phyloP scores from a whole-genome alignment of 176 grass and related monocot species.

The Bothriochloa decipiens region DNA sequence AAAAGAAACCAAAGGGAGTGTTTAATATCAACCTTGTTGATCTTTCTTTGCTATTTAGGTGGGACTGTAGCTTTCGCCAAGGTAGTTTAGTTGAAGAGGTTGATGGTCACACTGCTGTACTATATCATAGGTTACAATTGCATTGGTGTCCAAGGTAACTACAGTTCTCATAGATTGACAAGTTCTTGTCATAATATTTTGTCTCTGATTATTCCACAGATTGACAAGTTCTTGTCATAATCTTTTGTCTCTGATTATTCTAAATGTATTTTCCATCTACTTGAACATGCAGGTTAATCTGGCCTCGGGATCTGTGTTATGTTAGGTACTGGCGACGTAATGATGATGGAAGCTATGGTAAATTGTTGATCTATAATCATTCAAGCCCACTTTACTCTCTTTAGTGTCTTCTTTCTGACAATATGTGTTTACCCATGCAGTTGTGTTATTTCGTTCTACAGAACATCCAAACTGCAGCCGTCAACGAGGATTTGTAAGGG shows the following conservation, averaged over 20 bases:
- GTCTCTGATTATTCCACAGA: neutral
- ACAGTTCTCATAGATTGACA: slow-evolving; percentile 23
- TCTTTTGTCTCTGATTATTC: slow-evolving; percentile 4
- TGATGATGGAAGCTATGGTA: slow-evolving; percentile 98
- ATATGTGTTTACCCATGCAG: slow-evolving; percentile 50
- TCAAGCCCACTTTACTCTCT: slow-evolving; percentile 16
- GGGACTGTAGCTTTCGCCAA: slow-evolving; percentile 96
- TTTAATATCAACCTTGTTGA: slow-evolving; percentile 1
- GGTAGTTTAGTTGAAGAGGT: slow-evolving; percentile 97
- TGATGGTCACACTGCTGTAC: slow-evolving; percentile 87
- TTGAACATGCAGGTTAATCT: slow-evolving; percentile 69
- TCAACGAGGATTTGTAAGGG: slow-evolving; percentile 80
- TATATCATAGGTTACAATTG: slow-evolving; percentile 87
- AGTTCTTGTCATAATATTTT: neutral
- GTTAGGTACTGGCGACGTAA: slow-evolving; percentile 96
- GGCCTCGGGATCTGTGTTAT: slow-evolving; percentile 97
- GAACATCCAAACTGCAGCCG: slow-evolving; percentile 78
- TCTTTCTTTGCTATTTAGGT: slow-evolving; percentile 56
- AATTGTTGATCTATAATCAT: slow-evolving; percentile 34
- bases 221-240: neutral
- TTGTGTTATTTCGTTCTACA: slow-evolving; percentile 89
- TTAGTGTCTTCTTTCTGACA: slow-evolving; percentile 16
- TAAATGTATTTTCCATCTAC: neutral
- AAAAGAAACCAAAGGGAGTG: neutral
- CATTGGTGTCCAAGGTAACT: slow-evolving; percentile 86